These are phyloP conservation scores for Rhazya stricta DNA, from an alignment of 257 asterid species.

Conservation along the genomic window DNA sequence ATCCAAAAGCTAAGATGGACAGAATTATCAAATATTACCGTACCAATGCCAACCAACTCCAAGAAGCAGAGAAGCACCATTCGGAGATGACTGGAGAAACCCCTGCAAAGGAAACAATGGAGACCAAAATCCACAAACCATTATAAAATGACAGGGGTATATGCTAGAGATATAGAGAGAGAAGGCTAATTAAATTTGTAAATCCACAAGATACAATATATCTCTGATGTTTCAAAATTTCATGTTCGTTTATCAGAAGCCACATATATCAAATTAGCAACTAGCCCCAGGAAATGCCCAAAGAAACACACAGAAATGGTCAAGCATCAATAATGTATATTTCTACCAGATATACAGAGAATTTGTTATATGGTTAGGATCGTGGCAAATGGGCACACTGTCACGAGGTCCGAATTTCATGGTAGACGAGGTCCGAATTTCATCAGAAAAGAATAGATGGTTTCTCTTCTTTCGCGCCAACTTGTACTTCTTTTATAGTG, in stretches of 20 bases:
- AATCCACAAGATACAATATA: not conserved
- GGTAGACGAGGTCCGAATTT: not conserved
- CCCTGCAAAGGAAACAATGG: not conserved
- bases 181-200: not conserved
- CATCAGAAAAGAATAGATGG: no score
- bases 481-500: no score
- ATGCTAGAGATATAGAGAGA: not conserved
- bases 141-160: not conserved
- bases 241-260: not conserved
- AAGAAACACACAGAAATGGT: not conserved
- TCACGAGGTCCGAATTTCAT: not conserved
- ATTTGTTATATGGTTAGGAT: not conserved
- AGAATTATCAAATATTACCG: not conserved
- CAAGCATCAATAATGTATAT: not conserved
- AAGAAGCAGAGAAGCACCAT: not conserved
- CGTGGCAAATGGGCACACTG: not conserved
- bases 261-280: not conserved
- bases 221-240: not conserved
- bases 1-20: conserved; percentile 3
- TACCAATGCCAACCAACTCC: not conserved
- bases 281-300: not conserved
- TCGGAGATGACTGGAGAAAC: not conserved
- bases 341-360: not conserved
- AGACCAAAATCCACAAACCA: not conserved
- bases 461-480: no score